A percentile compares a stretch with the other conserved stretches of the same genome.
These are phyloP conservation scores for Rubia tinctorum DNA, from an alignment of 305 asterid species.

Conservation along the genomic window DNA sequence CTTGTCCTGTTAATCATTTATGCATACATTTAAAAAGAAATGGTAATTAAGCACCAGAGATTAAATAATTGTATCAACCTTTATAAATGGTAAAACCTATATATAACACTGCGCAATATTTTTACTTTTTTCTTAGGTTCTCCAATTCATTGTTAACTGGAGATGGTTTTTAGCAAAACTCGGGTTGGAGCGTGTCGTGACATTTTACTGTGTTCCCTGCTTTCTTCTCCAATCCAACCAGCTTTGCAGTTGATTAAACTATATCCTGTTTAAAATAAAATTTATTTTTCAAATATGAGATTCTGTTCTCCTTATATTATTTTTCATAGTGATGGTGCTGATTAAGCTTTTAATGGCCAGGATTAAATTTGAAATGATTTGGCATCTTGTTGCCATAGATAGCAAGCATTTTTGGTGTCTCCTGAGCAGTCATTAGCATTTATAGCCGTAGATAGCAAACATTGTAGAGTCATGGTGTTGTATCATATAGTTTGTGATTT, in stretches of 20 bases:
- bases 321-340: not conserved
- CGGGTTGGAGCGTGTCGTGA: not conserved
- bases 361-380: not conserved
- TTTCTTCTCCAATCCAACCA: not conserved
- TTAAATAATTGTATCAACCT: not conserved
- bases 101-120: not conserved
- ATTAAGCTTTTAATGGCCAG: not conserved
- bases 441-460: not conserved
- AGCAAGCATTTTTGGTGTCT: not conserved
- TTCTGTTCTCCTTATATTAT: not conserved
- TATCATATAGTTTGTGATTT: not conserved
- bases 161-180: not conserved
- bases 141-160: not conserved
- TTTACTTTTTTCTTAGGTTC: not conserved
- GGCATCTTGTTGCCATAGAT: not conserved
- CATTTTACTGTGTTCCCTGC: not conserved
- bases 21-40: no score
- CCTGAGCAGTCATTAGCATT: not conserved
- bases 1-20: not conserved
- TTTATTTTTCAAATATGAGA: not conserved
- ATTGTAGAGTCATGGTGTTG: not conserved
- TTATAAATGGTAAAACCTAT: not conserved
- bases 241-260: not conserved
- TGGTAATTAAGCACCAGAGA: not conserved
- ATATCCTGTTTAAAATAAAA: not conserved